These are phyloP conservation scores for Chondrostereum purpureum DNA, from an alignment of 1,284 basidiomycete species.

Conservation along the genomic window DNA sequence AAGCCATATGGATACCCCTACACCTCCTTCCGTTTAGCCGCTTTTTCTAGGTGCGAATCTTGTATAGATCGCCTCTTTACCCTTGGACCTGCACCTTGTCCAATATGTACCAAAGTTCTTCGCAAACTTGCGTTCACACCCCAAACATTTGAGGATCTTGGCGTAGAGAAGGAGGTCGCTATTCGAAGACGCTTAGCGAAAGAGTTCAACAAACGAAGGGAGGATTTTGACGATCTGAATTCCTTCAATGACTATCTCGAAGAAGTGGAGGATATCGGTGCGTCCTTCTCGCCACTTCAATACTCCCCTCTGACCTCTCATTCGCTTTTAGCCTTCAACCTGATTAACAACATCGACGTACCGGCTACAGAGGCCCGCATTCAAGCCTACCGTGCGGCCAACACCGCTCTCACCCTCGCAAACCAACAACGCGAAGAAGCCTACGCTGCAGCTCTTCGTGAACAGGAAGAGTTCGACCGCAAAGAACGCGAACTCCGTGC, in stretches of 20 bases:
- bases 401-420: conserved; percentile 72
- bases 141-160: conserved; percentile 96
- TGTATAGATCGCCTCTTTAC: conserved; percentile 97
- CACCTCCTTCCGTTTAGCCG: no score
- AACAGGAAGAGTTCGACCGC: conserved; percentile 70
- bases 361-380: conserved; percentile 81
- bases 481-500: conserved; percentile 70
- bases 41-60: conserved; percentile 92
- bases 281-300: conserved; percentile 24
- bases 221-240: conserved; percentile 80
- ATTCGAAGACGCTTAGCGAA: conserved; percentile 83
- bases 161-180: conserved; percentile 94
- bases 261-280: conserved; percentile 92
- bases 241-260: conserved; percentile 97
- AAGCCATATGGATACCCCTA: no score
- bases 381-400: conserved; percentile 71
- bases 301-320: conserved; percentile 2
- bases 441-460: conserved; percentile 60
- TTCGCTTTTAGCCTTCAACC: conserved; percentile 74
- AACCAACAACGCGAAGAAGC: conserved; percentile 76
- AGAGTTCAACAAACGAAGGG: conserved; percentile 91
- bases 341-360: conserved; percentile 90
- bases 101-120: conserved; percentile 85
- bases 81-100: conserved; percentile 94
- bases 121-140: conserved; percentile 92